Percentiles rank a stretch among this genome's conserved stretches.
These are phyloP conservation scores for Prunus yedoensis DNA, from an alignment of 331 rosid species.

Conservation along the genomic window DNA sequence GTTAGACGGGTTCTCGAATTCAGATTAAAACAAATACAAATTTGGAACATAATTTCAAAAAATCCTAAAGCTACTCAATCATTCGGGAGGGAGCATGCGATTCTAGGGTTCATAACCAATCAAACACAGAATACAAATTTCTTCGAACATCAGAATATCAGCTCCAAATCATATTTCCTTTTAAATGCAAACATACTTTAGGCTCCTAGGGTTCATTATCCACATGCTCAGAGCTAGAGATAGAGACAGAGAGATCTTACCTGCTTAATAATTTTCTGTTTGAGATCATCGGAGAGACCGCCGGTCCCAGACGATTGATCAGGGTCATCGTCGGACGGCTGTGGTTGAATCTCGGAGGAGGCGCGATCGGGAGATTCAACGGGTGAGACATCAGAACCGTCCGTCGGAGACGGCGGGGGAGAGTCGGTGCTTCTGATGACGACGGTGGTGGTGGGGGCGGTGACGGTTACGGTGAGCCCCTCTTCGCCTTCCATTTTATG, in stretches of 20 bases:
- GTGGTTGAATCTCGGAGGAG: conserved; percentile 45
- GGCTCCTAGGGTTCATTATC: background rate
- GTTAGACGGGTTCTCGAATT: background rate
- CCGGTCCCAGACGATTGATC: conserved; percentile 36
- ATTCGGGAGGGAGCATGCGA: background rate
- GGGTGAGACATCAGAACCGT: conserved; percentile 31
- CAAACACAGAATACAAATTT: background rate
- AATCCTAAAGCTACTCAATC: background rate
- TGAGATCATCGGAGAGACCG: conserved; percentile 73
- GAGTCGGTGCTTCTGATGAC: conserved; percentile 26
- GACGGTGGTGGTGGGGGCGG: conserved; percentile 21
- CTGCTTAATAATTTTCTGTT: conserved; percentile 77
- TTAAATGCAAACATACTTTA: background rate
- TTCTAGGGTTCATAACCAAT: conserved; percentile 9
- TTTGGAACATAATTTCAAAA: background rate
- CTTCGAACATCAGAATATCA: background rate
- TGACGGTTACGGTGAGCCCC: conserved; percentile 33
- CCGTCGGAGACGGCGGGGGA: conserved; percentile 39
- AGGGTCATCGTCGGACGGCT: conserved; percentile 63
- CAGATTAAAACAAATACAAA: background rate
- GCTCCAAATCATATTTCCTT: background rate
- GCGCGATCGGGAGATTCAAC: conserved; percentile 40
- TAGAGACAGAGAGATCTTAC: conserved; percentile 22
- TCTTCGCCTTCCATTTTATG: conserved; percentile 64
- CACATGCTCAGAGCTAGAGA: background rate